Evolutionary conservation across 129 eudicot genomes (phyloP).

Genomic region (Centaurea solstitialis): DNA sequence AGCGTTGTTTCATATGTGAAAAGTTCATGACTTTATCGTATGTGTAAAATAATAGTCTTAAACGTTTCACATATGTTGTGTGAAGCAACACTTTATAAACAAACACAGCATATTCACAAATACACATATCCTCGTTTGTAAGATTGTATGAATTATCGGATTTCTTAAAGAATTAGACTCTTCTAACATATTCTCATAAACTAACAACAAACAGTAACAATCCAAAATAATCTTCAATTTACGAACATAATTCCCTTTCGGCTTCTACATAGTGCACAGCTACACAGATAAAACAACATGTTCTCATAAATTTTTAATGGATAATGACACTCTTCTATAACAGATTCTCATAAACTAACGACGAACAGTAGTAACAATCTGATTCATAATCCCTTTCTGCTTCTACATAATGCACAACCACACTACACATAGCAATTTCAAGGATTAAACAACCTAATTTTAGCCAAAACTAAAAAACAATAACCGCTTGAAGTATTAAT

Average conservation of each 20-base stretch:
- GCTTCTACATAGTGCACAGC: not conserved
- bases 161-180: too few relatives aligned
- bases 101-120: not conserved
- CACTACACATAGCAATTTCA: not conserved
- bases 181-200: not conserved
- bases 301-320: too few relatives aligned
- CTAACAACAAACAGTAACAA: not conserved
- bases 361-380: not conserved
- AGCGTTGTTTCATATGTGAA: not conserved
- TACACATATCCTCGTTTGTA: not conserved
- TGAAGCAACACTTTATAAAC: too few relatives aligned
- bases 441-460: constrained; percentile 3
- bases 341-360: not conserved
- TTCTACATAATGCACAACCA: not conserved
- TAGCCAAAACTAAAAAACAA: not conserved
- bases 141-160: not conserved
- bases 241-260: constrained; percentile 1
- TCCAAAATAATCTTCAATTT: not conserved
- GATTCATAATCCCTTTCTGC: not conserved
- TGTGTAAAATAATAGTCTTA: not conserved
- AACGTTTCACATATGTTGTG: not conserved
- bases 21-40: not conserved
- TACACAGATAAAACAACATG: not conserved
- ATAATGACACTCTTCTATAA: not conserved
- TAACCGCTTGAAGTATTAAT: not conserved